Evolutionary conservation across 345 rosid genomes (phyloP).

Genomic region (Zanthoxylum bungeanum): DNA sequence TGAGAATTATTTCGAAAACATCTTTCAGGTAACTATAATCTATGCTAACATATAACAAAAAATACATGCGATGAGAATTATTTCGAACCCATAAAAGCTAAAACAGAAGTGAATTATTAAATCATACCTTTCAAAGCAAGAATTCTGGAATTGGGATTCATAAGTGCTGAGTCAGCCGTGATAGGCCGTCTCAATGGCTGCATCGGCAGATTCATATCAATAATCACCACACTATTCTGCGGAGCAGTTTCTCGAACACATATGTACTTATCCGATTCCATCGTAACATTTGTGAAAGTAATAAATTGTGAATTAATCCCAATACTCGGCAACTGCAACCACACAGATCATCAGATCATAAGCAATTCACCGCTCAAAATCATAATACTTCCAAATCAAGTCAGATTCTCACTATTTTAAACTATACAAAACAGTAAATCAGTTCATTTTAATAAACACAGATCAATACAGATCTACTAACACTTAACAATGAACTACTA

Average conservation of each 20-base stretch:
- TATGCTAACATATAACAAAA: no score
- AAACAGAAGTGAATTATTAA: not conserved
- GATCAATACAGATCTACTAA: constrained; percentile 35
- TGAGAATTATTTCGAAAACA: no score
- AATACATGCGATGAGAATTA: not conserved
- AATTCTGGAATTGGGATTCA: constrained; percentile 87
- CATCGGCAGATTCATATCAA: constrained; percentile 92
- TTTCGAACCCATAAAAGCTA: not conserved
- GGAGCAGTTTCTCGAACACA: constrained; percentile 98
- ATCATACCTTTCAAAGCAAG: constrained; percentile 74
- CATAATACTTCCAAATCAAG: constrained; percentile 5
- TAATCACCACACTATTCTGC: constrained; percentile 90
- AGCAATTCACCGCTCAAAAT: constrained; percentile 13
- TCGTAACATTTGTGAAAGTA: constrained; percentile 88
- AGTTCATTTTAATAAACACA: constrained; percentile 3
- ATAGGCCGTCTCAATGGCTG: constrained; percentile 97
- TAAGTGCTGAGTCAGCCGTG: constrained; percentile 92
- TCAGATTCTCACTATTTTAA: constrained; percentile 1
- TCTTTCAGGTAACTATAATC: no score
- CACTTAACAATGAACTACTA: constrained; percentile 16
- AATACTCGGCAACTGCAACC: constrained; percentile 67
- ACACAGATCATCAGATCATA: constrained; percentile 19
- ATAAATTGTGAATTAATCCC: constrained; percentile 88
- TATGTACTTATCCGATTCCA: constrained; percentile 97
- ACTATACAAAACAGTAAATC: constrained; percentile 12